Evolutionary conservation across 441 rosid genomes (phyloP).

Genomic region (Flueggea neowawraea): DNA sequence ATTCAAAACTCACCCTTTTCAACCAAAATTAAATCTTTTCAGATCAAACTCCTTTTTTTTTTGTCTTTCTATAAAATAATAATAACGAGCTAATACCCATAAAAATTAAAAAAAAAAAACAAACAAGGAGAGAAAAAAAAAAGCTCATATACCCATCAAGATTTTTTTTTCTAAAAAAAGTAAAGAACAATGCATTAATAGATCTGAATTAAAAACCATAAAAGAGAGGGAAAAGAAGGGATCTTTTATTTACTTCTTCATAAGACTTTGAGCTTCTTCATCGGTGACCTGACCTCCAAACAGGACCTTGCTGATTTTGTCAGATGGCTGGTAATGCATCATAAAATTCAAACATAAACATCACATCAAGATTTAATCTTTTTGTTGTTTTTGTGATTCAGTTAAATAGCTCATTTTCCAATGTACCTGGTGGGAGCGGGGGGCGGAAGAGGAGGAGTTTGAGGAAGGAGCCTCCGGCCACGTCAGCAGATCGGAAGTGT

Average conservation of each 20-base stretch:
- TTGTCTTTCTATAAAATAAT: too few species aligned
- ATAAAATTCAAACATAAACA: not conserved
- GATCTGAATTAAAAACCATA: not conserved
- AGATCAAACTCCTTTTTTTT: too few species aligned
- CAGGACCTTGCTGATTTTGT: constrained; percentile 79
- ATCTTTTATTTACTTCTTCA: constrained; percentile 46
- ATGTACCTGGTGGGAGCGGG: constrained; percentile 37
- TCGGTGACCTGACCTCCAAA: constrained; percentile 95
- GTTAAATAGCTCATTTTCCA: not conserved
- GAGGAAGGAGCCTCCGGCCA: constrained; percentile 75
- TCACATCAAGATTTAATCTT: not conserved
- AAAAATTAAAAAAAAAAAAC: too few species aligned
- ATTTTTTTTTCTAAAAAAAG: too few species aligned
- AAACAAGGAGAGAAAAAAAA: too few species aligned
- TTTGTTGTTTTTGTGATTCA: too few species aligned
- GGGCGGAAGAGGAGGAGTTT: constrained; percentile 42
- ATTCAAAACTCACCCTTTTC: too few species aligned
- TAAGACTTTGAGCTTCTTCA: constrained; percentile 76
- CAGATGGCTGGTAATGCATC: constrained; percentile 60
- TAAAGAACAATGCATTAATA: too few species aligned
- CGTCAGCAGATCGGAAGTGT: constrained; percentile 95
- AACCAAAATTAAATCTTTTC: too few species aligned
- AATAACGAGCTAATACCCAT: too few species aligned
- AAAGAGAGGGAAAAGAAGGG: not conserved
- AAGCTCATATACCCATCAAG: too few species aligned